Evolutionary conservation across 257 asterid species (phyloP).

Genomic region (Solanum gracilifrons): DNA sequence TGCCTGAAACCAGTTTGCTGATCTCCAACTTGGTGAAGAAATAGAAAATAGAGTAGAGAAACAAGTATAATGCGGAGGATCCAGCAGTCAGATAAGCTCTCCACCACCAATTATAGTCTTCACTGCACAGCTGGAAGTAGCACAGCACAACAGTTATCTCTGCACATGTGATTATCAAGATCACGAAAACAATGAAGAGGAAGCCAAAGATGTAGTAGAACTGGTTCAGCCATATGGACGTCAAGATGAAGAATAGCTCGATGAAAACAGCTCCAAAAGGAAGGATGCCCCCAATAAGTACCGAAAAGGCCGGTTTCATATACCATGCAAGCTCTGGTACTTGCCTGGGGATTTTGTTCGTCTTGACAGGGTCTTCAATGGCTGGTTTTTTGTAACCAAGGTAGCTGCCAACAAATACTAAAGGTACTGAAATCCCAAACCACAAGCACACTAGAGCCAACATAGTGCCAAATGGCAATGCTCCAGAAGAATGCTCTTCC

Average conservation of each 20-base stretch:
- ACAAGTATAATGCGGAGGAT: conserved; percentile 78
- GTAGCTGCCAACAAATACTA: conserved; percentile 77
- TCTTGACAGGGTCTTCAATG: conserved; percentile 75
- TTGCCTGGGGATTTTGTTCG: conserved; percentile 78
- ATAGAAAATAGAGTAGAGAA: conserved; percentile 80
- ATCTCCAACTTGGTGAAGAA: conserved; percentile 92
- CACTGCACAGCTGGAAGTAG: conserved; percentile 92
- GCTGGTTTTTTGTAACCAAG: conserved; percentile 72
- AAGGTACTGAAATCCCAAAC: conserved; percentile 85
- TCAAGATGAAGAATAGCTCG: conserved; percentile 79
- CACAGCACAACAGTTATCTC: conserved; percentile 80
- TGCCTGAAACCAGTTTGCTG: conserved; percentile 66
- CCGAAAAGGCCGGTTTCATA: conserved; percentile 71
- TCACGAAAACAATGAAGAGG: conserved; percentile 75
- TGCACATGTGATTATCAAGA: conserved; percentile 68
- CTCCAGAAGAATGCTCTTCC: conserved; percentile 89
- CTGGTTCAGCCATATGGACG: conserved; percentile 91
- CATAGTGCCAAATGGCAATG: conserved; percentile 82
- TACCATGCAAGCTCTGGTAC: conserved; percentile 90
- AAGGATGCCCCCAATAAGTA: conserved; percentile 79
- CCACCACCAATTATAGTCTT: conserved; percentile 96
- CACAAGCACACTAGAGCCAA: conserved; percentile 74
- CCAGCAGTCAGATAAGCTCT: conserved; percentile 88
- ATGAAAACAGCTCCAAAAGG: conserved; percentile 94
- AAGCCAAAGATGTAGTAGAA: conserved; percentile 88